Conservation (phyloP, 2,329 filamentous ascomycete genomes). For the Diplodia seriata region DNA sequence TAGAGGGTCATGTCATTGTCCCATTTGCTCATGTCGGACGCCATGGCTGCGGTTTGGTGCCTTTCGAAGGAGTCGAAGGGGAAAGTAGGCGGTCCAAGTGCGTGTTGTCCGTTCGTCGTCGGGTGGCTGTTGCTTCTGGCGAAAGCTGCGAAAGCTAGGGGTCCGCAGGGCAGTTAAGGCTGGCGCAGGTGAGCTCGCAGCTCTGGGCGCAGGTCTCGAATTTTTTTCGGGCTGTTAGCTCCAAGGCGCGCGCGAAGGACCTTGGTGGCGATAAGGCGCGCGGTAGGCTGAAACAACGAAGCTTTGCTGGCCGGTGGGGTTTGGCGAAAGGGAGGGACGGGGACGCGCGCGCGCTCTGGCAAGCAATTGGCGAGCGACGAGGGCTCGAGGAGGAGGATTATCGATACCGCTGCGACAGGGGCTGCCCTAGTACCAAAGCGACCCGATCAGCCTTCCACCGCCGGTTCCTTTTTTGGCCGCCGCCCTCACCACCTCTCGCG, state of each 20-base stretch:
- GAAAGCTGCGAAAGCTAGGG: neutral
- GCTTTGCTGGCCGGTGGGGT: constrained; percentile 19
- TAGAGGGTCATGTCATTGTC: constrained; percentile 69
- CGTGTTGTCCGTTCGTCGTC: neutral
- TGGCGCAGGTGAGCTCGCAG: neutral
- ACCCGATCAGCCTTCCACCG: neutral
- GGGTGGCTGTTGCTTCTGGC: neutral
- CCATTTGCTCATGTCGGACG: constrained; percentile 52
- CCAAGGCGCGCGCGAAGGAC: constrained; percentile 4
- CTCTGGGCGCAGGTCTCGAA: neutral
- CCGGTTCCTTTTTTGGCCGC: neutral
- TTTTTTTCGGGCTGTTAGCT: constrained; percentile 4
- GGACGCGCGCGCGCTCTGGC: constrained; percentile 22
- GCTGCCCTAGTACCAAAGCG: constrained; percentile 3
- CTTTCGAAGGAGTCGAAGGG: neutral
- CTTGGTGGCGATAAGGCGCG: constrained; percentile 8
- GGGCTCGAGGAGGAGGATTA: constrained; percentile 19
- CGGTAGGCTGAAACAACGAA: constrained; percentile 28
- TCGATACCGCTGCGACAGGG: constrained; percentile 24
- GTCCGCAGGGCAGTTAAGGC: neutral
- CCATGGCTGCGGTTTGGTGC: constrained; percentile 35
- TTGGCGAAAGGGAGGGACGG: constrained; percentile 26
- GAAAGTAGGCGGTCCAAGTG: neutral
- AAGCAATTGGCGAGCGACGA: constrained; percentile 27
- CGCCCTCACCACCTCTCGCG: neutral